A percentile compares a stretch with the other conserved stretches of the same genome.
These are phyloP conservation scores for Cyberlindnera lachancei DNA, from an alignment of 805 yeast species.

Conservation along the genomic window DNA sequence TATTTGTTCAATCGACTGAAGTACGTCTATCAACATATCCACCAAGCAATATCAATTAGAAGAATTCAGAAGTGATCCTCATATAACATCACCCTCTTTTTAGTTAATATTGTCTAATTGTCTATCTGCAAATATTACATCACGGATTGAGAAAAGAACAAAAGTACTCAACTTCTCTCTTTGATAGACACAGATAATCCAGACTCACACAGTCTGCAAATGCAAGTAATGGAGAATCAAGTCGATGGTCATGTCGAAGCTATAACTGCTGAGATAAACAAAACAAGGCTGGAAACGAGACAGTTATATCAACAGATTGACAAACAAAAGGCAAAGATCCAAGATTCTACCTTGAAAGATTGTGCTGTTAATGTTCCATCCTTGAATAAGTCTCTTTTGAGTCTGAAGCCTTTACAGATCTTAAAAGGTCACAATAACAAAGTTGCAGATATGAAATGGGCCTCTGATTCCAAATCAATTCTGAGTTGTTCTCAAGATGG, in stretches of 20 bases:
- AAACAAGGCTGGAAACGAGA: constrained; percentile 39
- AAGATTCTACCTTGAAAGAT: constrained; percentile 38
- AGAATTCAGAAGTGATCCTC: no score
- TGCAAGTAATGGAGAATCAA: constrained; percentile 2
- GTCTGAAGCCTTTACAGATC: constrained; percentile 30
- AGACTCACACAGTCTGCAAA: no score
- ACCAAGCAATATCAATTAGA: no score
- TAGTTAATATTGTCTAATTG: no score
- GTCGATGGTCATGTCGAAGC: constrained; percentile 7
- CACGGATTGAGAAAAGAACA: no score
- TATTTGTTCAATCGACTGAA: no score
- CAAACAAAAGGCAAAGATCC: constrained; percentile 32
- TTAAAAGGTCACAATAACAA: constrained; percentile 62
- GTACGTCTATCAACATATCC: no score
- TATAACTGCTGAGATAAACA: constrained; percentile 19
- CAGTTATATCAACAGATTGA: constrained; percentile 44
- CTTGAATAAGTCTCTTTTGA: constrained; percentile 15
- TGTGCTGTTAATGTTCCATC: constrained; percentile 24
- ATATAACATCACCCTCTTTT: no score
- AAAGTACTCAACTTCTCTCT: no score
- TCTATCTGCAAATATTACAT: no score
- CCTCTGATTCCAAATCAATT: constrained; percentile 47
- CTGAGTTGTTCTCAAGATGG: constrained; percentile 85
- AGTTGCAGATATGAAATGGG: constrained; percentile 64
- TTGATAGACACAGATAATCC: no score